Evolutionary conservation across 495 filamentous ascomycete genomes (phyloP), one percentile per base, ranked within the genome.

Genomic region (Hypoxylon cercidicola): DNA sequence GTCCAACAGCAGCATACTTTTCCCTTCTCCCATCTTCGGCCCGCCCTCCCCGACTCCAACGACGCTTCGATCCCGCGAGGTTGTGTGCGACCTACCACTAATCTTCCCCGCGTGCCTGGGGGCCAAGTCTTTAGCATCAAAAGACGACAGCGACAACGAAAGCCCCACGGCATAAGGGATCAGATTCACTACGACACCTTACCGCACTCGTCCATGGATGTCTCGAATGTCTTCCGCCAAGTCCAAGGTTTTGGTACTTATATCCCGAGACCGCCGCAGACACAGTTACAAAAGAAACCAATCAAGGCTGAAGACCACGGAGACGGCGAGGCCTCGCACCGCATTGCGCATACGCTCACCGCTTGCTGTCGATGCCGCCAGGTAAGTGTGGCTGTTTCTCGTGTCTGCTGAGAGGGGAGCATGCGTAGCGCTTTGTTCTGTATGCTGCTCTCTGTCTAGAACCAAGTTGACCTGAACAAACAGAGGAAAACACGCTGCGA

Each of bases 401-500:
- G 39, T 56, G 11, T 3, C 11, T 16, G 30, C 10, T 59, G n/a
- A 21, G 37, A 57, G 19, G 28, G 23, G 45, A 19, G 66, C 49
- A 63, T 50, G 60, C 58, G 10, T 13, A 23, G 40, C 25, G 16
- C 34, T 32, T 44, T 23, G 11, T 43, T 23, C 55, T 11, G 46
- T 32, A 46, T 53, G 30, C 41, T 39, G 15, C 34, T 44, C 11
- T 10, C 21, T 51, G 41, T 57, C 18, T 12, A 30, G 43, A 18
- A 43, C 60, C 30, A 40, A 20, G 43, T 15, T 43, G 15, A 62
- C 62, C 45, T 47, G 11, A 49, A 39, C 48, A 30, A 37, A 39
- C 69, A 96, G 93, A 87, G 93, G 47, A 98, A 98, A 82, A 96
- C 93, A 19, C 85, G 91, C 81, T 98, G 94, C 76, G 94, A 97